Evolutionary conservation across 106 monocot species (phyloP).

Genomic region (Apostasia ramifera): DNA sequence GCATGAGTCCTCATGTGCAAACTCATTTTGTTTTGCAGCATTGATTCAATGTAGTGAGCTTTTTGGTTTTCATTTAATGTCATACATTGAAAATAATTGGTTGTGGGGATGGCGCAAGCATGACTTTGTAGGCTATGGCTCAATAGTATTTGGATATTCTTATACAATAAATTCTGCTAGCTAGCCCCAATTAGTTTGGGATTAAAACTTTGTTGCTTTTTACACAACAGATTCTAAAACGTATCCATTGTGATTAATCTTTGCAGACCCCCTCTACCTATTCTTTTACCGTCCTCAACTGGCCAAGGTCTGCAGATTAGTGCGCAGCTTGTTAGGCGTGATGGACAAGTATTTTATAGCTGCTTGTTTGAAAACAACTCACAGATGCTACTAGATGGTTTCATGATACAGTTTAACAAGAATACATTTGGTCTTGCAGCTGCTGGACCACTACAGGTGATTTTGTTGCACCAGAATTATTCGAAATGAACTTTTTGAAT

Average conservation of each 20-base stretch:
- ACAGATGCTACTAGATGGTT: constrained; percentile 64
- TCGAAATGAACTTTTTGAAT: not conserved
- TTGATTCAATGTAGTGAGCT: too few species aligned
- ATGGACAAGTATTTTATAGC: constrained; percentile 87
- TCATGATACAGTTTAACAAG: constrained; percentile 99
- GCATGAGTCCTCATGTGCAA: not conserved
- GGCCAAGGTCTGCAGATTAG: constrained; percentile 96
- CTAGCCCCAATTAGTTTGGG: too few species aligned
- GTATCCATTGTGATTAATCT: constrained; percentile 8
- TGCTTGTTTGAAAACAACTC: constrained; percentile 76
- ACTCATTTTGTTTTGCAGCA: too few species aligned
- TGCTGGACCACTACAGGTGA: constrained; percentile 74
- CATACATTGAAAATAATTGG: too few species aligned
- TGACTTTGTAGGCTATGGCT: too few species aligned
- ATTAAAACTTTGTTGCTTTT: not conserved
- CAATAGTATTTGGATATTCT: too few species aligned
- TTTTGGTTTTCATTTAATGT: too few species aligned
- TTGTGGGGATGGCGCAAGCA: too few species aligned
- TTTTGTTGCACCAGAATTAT: not conserved
- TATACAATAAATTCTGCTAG: too few species aligned
- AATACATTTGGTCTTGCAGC: constrained; percentile 93
- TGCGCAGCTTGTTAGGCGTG: constrained; percentile 69
- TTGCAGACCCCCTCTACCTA: constrained; percentile 71
- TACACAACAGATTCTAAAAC: not conserved
- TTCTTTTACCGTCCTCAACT: constrained; percentile 71